phyloP scores from a whole-genome alignment of 371 early-diverging fungal genomes.

The Mortierella sp. region DNA sequence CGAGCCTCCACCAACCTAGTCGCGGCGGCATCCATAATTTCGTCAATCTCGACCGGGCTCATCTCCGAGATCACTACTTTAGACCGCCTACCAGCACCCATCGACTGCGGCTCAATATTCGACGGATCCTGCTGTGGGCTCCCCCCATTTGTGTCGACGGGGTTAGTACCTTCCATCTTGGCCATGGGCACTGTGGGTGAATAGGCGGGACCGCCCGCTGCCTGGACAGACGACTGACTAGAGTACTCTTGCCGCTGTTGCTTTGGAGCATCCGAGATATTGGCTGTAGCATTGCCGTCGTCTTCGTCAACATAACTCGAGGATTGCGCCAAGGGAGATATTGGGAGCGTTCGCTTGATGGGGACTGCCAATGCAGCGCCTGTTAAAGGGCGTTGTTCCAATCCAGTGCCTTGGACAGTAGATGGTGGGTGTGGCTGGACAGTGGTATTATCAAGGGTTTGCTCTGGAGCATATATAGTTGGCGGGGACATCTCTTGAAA shows the following conservation, averaged over 20 bases:
- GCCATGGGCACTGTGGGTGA: slow-evolving; percentile 6
- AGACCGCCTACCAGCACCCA: slow-evolving; percentile 34
- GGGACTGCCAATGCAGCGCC: neutral
- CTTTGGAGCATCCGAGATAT: neutral
- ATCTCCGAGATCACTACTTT: slow-evolving; percentile 36
- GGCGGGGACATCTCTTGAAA: slow-evolving; percentile 4
- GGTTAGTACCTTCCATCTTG: neutral
- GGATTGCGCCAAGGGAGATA: slow-evolving; percentile 23
- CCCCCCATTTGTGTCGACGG: neutral
- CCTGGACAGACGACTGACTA: neutral
- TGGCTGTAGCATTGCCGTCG: slow-evolving; percentile 24
- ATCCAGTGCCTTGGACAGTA: neutral
- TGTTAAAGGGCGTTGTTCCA: neutral
- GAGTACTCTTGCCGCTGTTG: slow-evolving; percentile 18
- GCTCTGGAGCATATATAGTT: neutral
- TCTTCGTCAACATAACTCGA: slow-evolving; percentile 20
- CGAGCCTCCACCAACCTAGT: slow-evolving; percentile 29
- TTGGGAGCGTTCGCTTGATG: slow-evolving; percentile 19
- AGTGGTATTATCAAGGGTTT: neutral
- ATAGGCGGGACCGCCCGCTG: neutral
- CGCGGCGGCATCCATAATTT: slow-evolving; percentile 39
- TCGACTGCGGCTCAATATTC: slow-evolving; percentile 1
- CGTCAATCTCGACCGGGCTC: slow-evolving; percentile 34
- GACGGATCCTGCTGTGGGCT: slow-evolving; percentile 6
- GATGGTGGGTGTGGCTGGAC: neutral